Conservation (phyloP, 2,329 filamentous ascomycete genomes). For the Ophiocordyceps camponoti-leonardi region DNA sequence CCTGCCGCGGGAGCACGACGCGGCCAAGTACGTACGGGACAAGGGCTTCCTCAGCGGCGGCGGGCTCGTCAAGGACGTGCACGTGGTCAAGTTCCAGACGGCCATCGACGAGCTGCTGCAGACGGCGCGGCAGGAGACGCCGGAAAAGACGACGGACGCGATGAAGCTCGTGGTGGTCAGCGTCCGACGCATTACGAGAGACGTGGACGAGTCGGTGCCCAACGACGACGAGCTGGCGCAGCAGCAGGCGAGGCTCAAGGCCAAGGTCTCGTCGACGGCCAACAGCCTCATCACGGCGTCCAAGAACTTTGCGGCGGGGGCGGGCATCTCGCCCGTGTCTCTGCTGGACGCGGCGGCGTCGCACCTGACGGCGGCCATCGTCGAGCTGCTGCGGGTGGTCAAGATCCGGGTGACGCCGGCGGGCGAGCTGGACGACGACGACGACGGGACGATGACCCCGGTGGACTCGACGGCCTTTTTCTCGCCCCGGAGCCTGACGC, state of each 20-base stretch:
- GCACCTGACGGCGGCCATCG: slow-evolving; percentile 69
- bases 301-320: slow-evolving; percentile 73
- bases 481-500: slow-evolving; percentile 32
- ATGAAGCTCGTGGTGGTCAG: slow-evolving; percentile 76
- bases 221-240: slow-evolving; percentile 36
- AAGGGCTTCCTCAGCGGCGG: slow-evolving; percentile 50
- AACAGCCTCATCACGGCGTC: slow-evolving; percentile 92
- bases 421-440: slow-evolving; percentile 62
- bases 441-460: slow-evolving; percentile 48
- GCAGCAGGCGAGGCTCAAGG: slow-evolving; percentile 54
- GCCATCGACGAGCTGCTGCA: slow-evolving; percentile 81
- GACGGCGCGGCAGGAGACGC: slow-evolving; percentile 54
- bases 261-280: slow-evolving; percentile 75
- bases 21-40: slow-evolving; percentile 47
- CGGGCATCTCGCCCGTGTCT: slow-evolving; percentile 81
- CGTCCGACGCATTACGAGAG: slow-evolving; percentile 71
- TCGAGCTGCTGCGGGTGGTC: slow-evolving; percentile 68
- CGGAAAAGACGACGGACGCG: slow-evolving; percentile 59
- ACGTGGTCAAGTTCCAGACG: slow-evolving; percentile 90
- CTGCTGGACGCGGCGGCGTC: slow-evolving; percentile 85
- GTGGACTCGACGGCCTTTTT: slow-evolving; percentile 55
- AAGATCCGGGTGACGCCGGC: slow-evolving; percentile 66
- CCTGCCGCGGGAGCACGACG: slow-evolving; percentile 50
- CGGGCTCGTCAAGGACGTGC: slow-evolving; percentile 75
- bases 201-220: slow-evolving; percentile 45